Conservation (phyloP, 441 rosid species). For the Brassica hybrid region DNA sequence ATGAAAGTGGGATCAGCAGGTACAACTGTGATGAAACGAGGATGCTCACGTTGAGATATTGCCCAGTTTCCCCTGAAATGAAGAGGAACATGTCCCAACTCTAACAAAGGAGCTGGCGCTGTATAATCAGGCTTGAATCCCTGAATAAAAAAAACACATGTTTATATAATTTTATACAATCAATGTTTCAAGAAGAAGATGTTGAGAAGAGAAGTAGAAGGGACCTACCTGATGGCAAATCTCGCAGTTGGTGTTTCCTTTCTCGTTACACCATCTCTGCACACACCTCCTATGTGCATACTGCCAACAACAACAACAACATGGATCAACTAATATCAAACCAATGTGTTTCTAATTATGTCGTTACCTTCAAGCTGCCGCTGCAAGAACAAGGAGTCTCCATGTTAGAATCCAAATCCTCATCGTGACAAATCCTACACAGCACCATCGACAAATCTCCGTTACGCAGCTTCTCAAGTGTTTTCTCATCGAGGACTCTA, state of each 20-base stretch:
- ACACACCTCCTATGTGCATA: constrained; percentile 82
- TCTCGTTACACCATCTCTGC: constrained; percentile 86
- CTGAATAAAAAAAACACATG: no score
- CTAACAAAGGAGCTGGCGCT: constrained; percentile 84
- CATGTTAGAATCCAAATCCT: constrained; percentile 85
- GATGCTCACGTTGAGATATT: constrained; percentile 61
- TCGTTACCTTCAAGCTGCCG: constrained; percentile 90
- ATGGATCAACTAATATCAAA: neutral
- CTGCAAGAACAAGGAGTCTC: constrained; percentile 94
- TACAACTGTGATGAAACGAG: constrained; percentile 76
- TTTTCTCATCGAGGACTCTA: constrained; percentile 35
- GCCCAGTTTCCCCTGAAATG: constrained; percentile 93
- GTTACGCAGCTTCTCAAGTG: constrained; percentile 48
- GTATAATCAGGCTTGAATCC: constrained; percentile 88
- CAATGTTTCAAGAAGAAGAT: no score
- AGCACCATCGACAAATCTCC: constrained; percentile 64
- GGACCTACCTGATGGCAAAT: constrained; percentile 89
- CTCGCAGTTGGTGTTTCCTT: constrained; percentile 79
- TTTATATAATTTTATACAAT: no score
- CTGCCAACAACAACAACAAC: no score
- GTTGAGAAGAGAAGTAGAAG: no score
- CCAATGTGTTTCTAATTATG: neutral
- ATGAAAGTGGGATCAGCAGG: constrained; percentile 52
- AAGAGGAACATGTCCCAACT: constrained; percentile 75
- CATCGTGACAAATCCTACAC: constrained; percentile 96